phyloP scores from a whole-genome alignment of 2,329 filamentous ascomycete genomes.

The Tolypocladium tropicale region DNA sequence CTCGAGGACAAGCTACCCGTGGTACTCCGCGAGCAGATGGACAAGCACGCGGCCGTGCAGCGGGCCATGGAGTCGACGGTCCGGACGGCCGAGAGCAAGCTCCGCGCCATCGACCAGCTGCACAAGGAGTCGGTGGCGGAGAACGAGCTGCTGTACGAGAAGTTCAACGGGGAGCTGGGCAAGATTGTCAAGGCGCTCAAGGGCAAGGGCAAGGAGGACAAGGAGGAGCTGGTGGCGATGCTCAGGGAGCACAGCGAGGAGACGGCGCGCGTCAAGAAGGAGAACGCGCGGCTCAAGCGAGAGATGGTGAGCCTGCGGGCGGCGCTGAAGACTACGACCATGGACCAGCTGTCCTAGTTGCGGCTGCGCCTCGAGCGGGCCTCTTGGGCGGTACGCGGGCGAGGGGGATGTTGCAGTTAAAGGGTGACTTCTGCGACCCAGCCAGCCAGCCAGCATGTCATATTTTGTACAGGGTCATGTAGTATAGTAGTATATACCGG shows the following conservation, averaged over 20 bases:
- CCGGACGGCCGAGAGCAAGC: constrained; percentile 65
- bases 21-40: constrained; percentile 47
- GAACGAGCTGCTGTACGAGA: constrained; percentile 86
- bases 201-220: constrained; percentile 63
- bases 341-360: constrained; percentile 23
- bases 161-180: constrained; percentile 82
- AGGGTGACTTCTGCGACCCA: neutral
- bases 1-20: constrained; percentile 59
- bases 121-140: constrained; percentile 83
- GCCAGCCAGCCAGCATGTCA: neutral
- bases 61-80: constrained; percentile 63
- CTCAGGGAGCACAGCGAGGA: constrained; percentile 71
- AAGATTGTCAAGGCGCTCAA: constrained; percentile 70
- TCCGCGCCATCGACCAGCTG: constrained; percentile 74
- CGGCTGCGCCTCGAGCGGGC: constrained; percentile 1
- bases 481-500: neutral
- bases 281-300: constrained; percentile 73
- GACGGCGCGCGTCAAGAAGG: constrained; percentile 65
- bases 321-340: constrained; percentile 41
- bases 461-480: neutral
- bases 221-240: constrained; percentile 63
- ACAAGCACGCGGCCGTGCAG: constrained; percentile 53
- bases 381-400: neutral
- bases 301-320: constrained; percentile 65
- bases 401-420: neutral